Evolutionary conservation across 2,329 filamentous ascomycete genomes (phyloP), one percentile per base, ranked within the genome.

Genomic region (Orbilia oligospora): DNA sequence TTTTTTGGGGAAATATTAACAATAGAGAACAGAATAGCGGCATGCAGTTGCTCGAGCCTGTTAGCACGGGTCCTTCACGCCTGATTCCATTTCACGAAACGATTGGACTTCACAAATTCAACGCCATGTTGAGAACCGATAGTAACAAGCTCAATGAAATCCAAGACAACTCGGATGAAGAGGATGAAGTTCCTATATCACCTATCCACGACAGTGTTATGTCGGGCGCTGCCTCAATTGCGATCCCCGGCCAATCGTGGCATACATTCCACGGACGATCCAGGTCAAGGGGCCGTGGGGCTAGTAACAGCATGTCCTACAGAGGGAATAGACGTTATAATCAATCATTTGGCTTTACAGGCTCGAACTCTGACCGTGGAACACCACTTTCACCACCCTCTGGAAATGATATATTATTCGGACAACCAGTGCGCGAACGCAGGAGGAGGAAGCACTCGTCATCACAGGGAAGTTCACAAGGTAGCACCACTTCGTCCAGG

Each of bases 81-180:
- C 76, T 81, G 24, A 80, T 81, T 14, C 81, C 81, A 8, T 63
- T 80, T 10, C 76, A 81, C 41, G 80, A 81, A 33, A 81, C 81
- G 10, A 81, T 81, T 48, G 80, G 81, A 5, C 69, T 81, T 12
- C 61, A 72, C 46, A 72, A 64, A 36, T 48, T 68, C 64, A 78
- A 48, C 36, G 22, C 75, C 3, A 72, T 68, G 53, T 20, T 55
- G 36, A 72, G 68, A 36, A 78, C 75, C 5, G 75, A 72, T 46
- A 78, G 75, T 51, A 76, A 70, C 44, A 77, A 65, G n/a, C 48
- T 68, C 14, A 68, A 61, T 22, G 75, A 78, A 41, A 53, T 33
- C 33, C 61, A 72, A 38, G 68, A 78, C 49, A 78, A 72, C 33
- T 78, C 75, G 3, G 75, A 72, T 16, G 75, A 78, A 30, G 75